Evolutionary conservation across 106 monocot species (phyloP).

Genomic region (Triglochin maritima): DNA sequence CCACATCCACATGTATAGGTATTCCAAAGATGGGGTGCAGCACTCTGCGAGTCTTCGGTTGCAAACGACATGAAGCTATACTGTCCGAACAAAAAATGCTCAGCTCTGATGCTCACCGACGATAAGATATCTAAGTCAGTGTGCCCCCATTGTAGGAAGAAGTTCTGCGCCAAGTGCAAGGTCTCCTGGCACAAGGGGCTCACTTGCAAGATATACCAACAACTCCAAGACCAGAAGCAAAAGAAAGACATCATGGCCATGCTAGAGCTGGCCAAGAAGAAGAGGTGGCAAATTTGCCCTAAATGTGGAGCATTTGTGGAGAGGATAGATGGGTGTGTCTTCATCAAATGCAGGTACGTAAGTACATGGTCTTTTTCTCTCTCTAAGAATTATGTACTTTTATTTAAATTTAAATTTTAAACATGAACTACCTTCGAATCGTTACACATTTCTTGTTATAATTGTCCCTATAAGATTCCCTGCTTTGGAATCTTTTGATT

Average conservation of each 20-base stretch:
- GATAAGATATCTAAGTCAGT: slow-evolving; percentile 5
- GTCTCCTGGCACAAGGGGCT: slow-evolving; percentile 28
- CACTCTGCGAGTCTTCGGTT: slow-evolving; percentile 37
- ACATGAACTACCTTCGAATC: too few relatives aligned
- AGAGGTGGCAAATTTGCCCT: slow-evolving; percentile 37
- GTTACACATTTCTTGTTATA: neutral
- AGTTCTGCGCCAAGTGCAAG: slow-evolving; percentile 32
- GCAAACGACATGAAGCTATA: slow-evolving; percentile 17
- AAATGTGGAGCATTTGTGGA: slow-evolving; percentile 36
- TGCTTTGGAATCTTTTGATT: neutral
- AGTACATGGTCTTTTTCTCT: neutral
- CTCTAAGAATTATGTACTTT: too few relatives aligned
- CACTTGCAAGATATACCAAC: slow-evolving; percentile 22
- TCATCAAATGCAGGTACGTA: slow-evolving; percentile 46
- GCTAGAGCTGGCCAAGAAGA: slow-evolving; percentile 21
- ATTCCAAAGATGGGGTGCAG: slow-evolving; percentile 31
- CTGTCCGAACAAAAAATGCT: slow-evolving; percentile 55
- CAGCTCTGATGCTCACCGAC: slow-evolving; percentile 27
- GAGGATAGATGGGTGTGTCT: slow-evolving; percentile 24
- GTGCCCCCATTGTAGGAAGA: slow-evolving; percentile 35
- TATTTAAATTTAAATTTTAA: too few relatives aligned
- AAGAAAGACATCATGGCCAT: slow-evolving; percentile 23
- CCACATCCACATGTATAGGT: too few relatives aligned
- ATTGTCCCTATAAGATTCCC: neutral
- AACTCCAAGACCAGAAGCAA: slow-evolving; percentile 10